Evolutionary conservation across 2,329 filamentous ascomycete genomes (phyloP).

Genomic region (Aspergillus quadrilineatus): DNA sequence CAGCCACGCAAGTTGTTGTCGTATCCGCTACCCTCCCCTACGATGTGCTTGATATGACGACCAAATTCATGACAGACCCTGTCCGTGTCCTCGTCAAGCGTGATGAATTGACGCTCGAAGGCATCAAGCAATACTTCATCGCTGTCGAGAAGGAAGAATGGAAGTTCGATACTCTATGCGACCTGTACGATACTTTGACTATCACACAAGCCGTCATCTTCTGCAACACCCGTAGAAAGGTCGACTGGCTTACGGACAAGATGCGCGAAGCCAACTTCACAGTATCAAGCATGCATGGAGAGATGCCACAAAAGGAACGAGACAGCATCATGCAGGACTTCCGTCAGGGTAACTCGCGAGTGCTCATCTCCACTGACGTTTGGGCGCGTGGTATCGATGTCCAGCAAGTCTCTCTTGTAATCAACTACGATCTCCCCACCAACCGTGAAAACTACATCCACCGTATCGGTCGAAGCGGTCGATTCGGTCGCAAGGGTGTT

Average conservation of each 20-base stretch:
- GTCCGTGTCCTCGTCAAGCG: constrained; percentile 96
- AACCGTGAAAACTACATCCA: constrained; percentile 99
- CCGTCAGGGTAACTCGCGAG: constrained; percentile 90
- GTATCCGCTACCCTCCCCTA: constrained; percentile 95
- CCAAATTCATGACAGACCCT: constrained; percentile 99
- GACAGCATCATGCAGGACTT: constrained; percentile 99
- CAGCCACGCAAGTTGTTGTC: constrained; percentile 96
- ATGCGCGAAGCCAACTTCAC: constrained; percentile 99
- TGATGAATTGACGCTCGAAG: constrained; percentile 96
- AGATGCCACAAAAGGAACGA: constrained; percentile 97
- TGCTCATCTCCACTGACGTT: constrained; percentile 95
- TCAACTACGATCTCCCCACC: constrained; percentile 97
- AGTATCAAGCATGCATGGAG: constrained; percentile 96
- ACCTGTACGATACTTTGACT: constrained; percentile 97
- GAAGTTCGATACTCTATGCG: constrained; percentile 98
- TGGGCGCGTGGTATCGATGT: constrained; percentile 99
- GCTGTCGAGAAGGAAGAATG: constrained; percentile 99
- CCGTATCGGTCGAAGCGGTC: constrained; percentile 90
- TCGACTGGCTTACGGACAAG: constrained; percentile 99
- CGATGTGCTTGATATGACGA: constrained; percentile 98
- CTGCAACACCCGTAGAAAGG: constrained; percentile 98
- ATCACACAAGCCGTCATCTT: constrained; percentile 99
- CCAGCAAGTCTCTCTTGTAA: constrained; percentile 95
- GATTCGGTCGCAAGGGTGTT: constrained; percentile 97
- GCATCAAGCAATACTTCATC: constrained; percentile 98